phyloP scores from a whole-genome alignment of 2,329 filamentous ascomycete genomes.

The Arthroderma sp. region DNA sequence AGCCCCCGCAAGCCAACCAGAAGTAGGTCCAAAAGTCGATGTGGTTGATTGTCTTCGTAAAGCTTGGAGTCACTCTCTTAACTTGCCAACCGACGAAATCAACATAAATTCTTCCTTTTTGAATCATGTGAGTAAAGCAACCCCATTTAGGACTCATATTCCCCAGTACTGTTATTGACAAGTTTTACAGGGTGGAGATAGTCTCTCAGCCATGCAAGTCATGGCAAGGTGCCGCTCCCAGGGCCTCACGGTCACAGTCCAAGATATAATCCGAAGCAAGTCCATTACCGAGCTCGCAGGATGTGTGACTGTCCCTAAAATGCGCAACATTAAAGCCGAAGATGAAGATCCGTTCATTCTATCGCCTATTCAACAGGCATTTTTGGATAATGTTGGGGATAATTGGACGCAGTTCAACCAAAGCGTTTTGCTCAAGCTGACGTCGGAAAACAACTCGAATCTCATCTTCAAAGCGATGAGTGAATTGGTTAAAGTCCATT shows the following conservation, averaged over 20 bases:
- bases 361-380: slow-evolving; percentile 15
- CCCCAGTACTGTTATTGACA: slow-evolving; percentile 6
- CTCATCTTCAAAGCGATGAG: slow-evolving; percentile 7
- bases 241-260: slow-evolving; percentile 10
- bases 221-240: slow-evolving; percentile 11
- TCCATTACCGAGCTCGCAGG: slow-evolving; percentile 9
- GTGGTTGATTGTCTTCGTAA: slow-evolving; percentile 7
- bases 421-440: slow-evolving; percentile 10
- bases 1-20: not conserved
- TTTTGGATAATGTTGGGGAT: slow-evolving; percentile 12
- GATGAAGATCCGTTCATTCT: slow-evolving; percentile 9
- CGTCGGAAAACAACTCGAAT: slow-evolving; percentile 1
- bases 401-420: slow-evolving; percentile 14
- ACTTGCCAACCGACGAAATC: slow-evolving; percentile 11
- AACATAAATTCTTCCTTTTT: slow-evolving; percentile 19
- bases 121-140: slow-evolving; percentile 9
- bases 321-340: not conserved
- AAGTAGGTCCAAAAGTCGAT: slow-evolving; percentile 1
- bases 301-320: slow-evolving; percentile 1
- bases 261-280: slow-evolving; percentile 12
- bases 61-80: slow-evolving; percentile 15
- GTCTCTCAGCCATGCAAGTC: slow-evolving; percentile 17
- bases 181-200: slow-evolving; percentile 16
- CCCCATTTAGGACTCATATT: slow-evolving; percentile 1
- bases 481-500: slow-evolving; percentile 10